Percentiles rank a stretch among this genome's conserved stretches.
Conservation (phyloP, 2,329 filamentous ascomycete genomes). For the Lasiodiplodia gonubiensis region DNA sequence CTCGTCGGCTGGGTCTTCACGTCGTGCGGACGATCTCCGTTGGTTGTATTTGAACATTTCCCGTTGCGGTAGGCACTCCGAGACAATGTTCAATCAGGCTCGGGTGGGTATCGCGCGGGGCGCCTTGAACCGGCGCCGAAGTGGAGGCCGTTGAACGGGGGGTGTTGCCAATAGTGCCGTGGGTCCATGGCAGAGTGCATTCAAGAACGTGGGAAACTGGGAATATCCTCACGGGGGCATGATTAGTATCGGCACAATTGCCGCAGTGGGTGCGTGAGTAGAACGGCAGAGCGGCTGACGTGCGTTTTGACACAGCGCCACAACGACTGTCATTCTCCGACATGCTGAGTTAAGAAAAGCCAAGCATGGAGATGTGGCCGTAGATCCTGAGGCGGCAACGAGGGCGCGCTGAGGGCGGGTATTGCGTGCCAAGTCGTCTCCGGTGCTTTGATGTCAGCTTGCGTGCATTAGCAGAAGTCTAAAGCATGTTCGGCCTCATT, state of each 20-base stretch:
- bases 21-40: background rate
- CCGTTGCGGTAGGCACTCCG: constrained; percentile 14
- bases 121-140: constrained; percentile 1
- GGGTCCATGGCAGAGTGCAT: background rate
- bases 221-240: background rate
- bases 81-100: constrained; percentile 19
- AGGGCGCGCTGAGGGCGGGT: constrained; percentile 9
- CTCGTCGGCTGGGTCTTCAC: background rate
- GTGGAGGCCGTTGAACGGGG: background rate
- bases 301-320: constrained; percentile 3
- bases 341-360: constrained; percentile 5
- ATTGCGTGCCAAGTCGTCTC: background rate
- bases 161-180: background rate
- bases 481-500: constrained; percentile 4
- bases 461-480: constrained; percentile 23
- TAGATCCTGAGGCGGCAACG: constrained; percentile 16
- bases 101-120: constrained; percentile 4
- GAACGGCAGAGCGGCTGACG: constrained; percentile 18
- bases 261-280: background rate
- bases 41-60: constrained; percentile 2
- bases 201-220: constrained; percentile 3
- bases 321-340: background rate
- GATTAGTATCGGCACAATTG: background rate
- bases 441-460: constrained; percentile 15
- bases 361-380: constrained; percentile 6